Conservation (phyloP, 2,329 filamentous ascomycete species). For the Aspergillus sp. region DNA sequence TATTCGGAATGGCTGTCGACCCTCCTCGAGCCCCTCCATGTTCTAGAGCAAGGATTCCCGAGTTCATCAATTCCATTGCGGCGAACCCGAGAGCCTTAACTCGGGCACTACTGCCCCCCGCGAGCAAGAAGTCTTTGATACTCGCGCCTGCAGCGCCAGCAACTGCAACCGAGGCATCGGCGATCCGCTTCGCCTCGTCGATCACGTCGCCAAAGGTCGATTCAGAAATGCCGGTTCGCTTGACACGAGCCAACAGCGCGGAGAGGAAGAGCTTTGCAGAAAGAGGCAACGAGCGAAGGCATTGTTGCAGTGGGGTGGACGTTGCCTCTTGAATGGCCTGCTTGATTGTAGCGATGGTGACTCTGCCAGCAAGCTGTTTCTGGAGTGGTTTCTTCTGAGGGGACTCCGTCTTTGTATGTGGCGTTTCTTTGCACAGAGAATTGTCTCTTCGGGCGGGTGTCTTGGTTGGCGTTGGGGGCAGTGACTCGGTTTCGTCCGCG, state of each 20-base stretch:
- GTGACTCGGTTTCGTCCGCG: slow-evolving; percentile 32
- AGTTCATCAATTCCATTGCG: slow-evolving; percentile 79
- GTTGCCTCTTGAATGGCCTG: slow-evolving; percentile 94
- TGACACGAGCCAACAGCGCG: slow-evolving; percentile 73
- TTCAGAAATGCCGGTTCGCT: slow-evolving; percentile 81
- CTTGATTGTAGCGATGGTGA: slow-evolving; percentile 92
- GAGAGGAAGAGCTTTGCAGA: slow-evolving; percentile 82
- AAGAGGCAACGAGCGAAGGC: slow-evolving; percentile 77
- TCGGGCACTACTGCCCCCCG: slow-evolving; percentile 42
- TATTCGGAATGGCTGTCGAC: slow-evolving; percentile 52
- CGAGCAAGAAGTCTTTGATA: slow-evolving; percentile 62
- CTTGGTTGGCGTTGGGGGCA: slow-evolving; percentile 47
- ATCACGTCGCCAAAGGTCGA: slow-evolving; percentile 85
- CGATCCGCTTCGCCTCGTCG: slow-evolving; percentile 76
- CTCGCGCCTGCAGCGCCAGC: slow-evolving; percentile 55
- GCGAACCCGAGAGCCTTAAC: slow-evolving; percentile 66
- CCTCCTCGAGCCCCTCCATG: slow-evolving; percentile 28
- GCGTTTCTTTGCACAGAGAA: slow-evolving; percentile 19
- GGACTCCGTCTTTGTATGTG: slow-evolving; percentile 8
- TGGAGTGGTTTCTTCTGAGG: slow-evolving; percentile 17
- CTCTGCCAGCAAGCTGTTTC: slow-evolving; percentile 50
- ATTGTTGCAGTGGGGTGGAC: slow-evolving; percentile 85
- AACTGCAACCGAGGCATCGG: slow-evolving; percentile 41
- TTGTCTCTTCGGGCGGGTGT: slow-evolving; percentile 32
- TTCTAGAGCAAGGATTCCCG: slow-evolving; percentile 84